phyloP scores from a whole-genome alignment of 1,284 basidiomycete genomes.

The Termitomyces sp. region DNA sequence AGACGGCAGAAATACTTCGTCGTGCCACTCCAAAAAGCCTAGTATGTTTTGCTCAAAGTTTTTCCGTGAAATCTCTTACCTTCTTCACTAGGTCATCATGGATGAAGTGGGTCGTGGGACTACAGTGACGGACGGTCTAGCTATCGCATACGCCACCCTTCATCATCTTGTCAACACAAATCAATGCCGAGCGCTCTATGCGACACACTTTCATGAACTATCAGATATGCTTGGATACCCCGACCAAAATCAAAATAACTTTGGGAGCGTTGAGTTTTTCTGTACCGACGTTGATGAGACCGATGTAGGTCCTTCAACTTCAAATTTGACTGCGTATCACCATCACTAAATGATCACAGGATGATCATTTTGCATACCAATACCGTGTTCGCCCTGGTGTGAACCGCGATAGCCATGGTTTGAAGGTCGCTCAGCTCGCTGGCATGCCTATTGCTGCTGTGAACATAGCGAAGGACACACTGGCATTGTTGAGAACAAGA shows the following conservation, averaged over 20 bases:
- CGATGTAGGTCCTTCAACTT: conserved; percentile 40
- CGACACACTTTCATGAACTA: conserved; percentile 96
- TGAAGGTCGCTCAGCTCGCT: conserved; percentile 87
- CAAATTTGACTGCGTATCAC: neutral
- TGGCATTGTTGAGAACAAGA: conserved; percentile 32
- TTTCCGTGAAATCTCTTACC: neutral
- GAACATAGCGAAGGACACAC: conserved; percentile 48
- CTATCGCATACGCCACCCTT: conserved; percentile 89
- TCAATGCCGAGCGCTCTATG: conserved; percentile 82
- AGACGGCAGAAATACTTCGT: conserved; percentile 77
- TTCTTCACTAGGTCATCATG: conserved; percentile 76
- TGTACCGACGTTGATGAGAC: conserved; percentile 84
- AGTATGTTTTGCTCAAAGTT: conserved; percentile 35
- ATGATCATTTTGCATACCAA: conserved; percentile 76
- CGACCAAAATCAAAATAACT: conserved; percentile 36
- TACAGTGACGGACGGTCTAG: conserved; percentile 85
- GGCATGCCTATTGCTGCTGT: conserved; percentile 74
- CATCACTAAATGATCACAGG: conserved; percentile 31
- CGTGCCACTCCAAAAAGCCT: conserved; percentile 80
- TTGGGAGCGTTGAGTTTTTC: conserved; percentile 72
- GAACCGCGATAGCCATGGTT: conserved; percentile 88
- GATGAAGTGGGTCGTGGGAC: conserved; percentile 97
- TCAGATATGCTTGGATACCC: conserved; percentile 76
- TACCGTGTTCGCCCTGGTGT: conserved; percentile 81
- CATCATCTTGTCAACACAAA: conserved; percentile 78